Evolutionary conservation across 2,329 filamentous ascomycete species (phyloP).

Genomic region (Chalara sp.): DNA sequence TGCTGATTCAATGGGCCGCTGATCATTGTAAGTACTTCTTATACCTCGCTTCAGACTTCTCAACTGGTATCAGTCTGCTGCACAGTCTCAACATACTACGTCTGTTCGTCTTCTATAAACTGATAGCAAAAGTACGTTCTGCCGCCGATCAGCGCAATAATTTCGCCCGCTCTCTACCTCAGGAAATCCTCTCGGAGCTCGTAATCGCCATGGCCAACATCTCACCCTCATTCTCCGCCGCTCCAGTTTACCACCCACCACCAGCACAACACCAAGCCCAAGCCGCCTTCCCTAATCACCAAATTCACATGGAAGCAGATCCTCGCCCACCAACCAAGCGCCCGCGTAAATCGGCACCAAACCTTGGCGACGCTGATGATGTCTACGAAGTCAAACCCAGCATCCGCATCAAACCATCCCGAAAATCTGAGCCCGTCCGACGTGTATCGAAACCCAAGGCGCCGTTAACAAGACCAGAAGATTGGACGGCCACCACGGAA

Average conservation of each 20-base stretch:
- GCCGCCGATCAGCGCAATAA: neutral
- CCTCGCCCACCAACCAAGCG: constrained; percentile 20
- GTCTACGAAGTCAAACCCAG: constrained; percentile 16
- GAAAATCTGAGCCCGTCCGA: constrained; percentile 16
- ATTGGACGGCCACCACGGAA: constrained; percentile 31
- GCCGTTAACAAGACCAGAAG: constrained; percentile 16
- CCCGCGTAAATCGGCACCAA: constrained; percentile 15
- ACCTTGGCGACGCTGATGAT: constrained; percentile 9
- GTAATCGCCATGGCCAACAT: constrained; percentile 55
- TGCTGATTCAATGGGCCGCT: constrained; percentile 55
- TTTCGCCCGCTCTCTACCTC: constrained; percentile 33
- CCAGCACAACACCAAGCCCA: constrained; percentile 33
- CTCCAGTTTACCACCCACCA: constrained; percentile 7
- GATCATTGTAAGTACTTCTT: constrained; percentile 40
- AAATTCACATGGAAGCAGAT: constrained; percentile 30
- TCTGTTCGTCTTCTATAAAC: neutral
- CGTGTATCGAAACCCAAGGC: constrained; percentile 5
- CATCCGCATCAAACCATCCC: constrained; percentile 15
- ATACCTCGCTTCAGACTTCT: neutral
- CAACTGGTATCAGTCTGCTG: no score
- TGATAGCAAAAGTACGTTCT: constrained; percentile 12
- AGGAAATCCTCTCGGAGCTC: constrained; percentile 56
- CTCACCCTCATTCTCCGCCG: constrained; percentile 20
- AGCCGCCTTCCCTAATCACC: constrained; percentile 32
- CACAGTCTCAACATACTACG: no score